Conservation (phyloP, 2,329 filamentous ascomycete genomes). For the Fusarium brachygibbosum region DNA sequence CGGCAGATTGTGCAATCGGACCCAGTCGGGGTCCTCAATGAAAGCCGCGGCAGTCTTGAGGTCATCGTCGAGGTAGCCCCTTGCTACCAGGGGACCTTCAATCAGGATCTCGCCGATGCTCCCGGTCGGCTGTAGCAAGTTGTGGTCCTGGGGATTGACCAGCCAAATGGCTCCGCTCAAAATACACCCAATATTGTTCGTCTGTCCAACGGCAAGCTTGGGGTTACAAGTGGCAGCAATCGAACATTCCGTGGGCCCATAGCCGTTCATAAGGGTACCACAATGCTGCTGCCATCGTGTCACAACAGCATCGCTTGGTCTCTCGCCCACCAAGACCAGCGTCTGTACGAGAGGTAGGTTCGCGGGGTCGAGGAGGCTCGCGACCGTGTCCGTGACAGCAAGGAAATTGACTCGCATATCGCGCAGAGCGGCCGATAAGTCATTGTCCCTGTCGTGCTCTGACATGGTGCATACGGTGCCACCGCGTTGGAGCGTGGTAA, state of each 20-base stretch:
- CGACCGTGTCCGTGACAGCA: constrained; percentile 11
- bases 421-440: constrained; percentile 5
- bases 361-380: constrained; percentile 6
- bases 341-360: constrained; percentile 12
- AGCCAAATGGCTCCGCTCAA: constrained; percentile 12
- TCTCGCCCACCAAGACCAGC: constrained; percentile 13
- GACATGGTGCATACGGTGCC: constrained; percentile 9
- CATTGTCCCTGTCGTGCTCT: constrained; percentile 2
- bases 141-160: constrained; percentile 9
- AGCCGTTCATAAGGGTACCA: constrained; percentile 10
- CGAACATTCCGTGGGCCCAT: constrained; percentile 12
- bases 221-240: constrained; percentile 13
- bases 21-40: constrained; percentile 10
- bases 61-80: constrained; percentile 4
- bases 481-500: constrained; percentile 11
- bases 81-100: constrained; percentile 8
- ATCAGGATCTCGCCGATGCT: constrained; percentile 10
- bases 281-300: constrained; percentile 9
- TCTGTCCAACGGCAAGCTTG: constrained; percentile 11
- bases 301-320: constrained; percentile 12
- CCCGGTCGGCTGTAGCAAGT: constrained; percentile 8
- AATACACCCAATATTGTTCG: constrained; percentile 11
- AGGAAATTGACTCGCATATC: constrained; percentile 18
- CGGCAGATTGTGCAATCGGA: constrained; percentile 5
- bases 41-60: constrained; percentile 11